A percentile compares a stretch with the other conserved stretches of the same genome.
Evolutionary conservation across 2,329 filamentous ascomycete genomes (phyloP).

Genomic region (Arthrobotrys sphaeroides): DNA sequence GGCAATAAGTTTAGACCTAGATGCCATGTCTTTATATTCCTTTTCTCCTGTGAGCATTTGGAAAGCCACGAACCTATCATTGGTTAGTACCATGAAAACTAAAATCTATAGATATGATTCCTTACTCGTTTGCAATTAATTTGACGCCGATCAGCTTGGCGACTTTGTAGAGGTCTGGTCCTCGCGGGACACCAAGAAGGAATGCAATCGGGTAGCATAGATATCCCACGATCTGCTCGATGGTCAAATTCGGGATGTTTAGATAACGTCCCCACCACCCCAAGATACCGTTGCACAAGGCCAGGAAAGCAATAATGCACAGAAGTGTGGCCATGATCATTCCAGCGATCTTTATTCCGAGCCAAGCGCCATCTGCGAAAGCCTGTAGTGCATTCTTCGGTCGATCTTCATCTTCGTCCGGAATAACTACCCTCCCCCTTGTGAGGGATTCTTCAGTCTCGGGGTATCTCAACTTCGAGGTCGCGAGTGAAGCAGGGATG

Average conservation of each 20-base stretch:
- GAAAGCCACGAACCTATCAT: slow-evolving; percentile 56
- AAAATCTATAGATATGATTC: background rate
- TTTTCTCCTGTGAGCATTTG: slow-evolving; percentile 54
- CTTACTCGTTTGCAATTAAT: slow-evolving; percentile 69
- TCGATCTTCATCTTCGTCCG: slow-evolving; percentile 75
- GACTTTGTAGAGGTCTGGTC: slow-evolving; percentile 74
- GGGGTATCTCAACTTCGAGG: slow-evolving; percentile 88
- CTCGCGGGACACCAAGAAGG: slow-evolving; percentile 78
- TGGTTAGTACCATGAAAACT: background rate
- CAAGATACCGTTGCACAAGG: slow-evolving; percentile 77
- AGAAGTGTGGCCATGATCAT: slow-evolving; percentile 83
- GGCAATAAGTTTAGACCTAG: slow-evolving; percentile 65
- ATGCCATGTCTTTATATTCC: slow-evolving; percentile 45
- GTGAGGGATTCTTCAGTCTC: slow-evolving; percentile 88
- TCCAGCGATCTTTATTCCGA: slow-evolving; percentile 84
- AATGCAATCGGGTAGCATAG: slow-evolving; percentile 80
- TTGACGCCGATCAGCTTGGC: slow-evolving; percentile 83
- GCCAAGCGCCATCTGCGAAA: slow-evolving; percentile 83
- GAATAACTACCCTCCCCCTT: slow-evolving; percentile 80
- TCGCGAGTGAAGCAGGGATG: slow-evolving; percentile 87
- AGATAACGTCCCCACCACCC: slow-evolving; percentile 86
- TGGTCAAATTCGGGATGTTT: slow-evolving; percentile 76
- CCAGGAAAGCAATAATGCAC: slow-evolving; percentile 81
- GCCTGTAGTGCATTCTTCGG: slow-evolving; percentile 85
- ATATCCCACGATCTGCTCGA: slow-evolving; percentile 80